Base-by-base conservation (phyloP, 225 moss, liverwort and hornwort genomes). In the Straminergon stramineum region DNA sequence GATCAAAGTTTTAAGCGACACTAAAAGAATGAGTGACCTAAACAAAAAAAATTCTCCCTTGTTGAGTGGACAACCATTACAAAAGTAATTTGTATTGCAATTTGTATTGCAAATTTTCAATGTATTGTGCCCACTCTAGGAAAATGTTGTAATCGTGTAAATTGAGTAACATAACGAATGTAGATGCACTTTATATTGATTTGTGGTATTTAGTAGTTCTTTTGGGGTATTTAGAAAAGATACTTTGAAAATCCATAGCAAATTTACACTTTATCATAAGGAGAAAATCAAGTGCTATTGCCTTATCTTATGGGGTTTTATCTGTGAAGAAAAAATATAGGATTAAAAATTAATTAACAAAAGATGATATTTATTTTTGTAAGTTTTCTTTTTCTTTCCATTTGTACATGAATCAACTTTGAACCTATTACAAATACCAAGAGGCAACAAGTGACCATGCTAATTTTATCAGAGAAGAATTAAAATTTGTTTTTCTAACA, bases 61-160 rank as follows among this genome's bases (percentile, higher is more conserved):
- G 48, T 43, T 27, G 5, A 2, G 1, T 73, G 3, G 3, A 27
- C 10, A 43, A 27, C 16, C 27, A 73, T 73, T 3, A 16, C 17
- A 43, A 73, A 43, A 70, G 4, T 12, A 23, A 23, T 64, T 31
- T 64, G 15, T 67, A 61, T 31, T 64, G 15, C 37, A 61, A 61
- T 19, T 67, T 67, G 67, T 19, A 16, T 9, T 43, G 9, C 43
- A 73, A 41, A 73, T 43, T 41, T 41, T 2, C 3, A 43, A 43
- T 43, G 5, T 43, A 27, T 3, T 15, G 0, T 43, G 0, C 16
- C 9, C 3, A 1, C 2, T 43, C 9, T 27, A 27, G 15, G 1
- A 0, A 71, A 39, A 27, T 16, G 26, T 26, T 71, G 71, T 16
- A 73, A 73, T 27, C 3, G 27, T 73, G 8, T 73, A 9, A 71